Evolutionary conservation across 768 basidiomycete species (phyloP).

Genomic region (Tylopilus plumbeoviolaceoides): DNA sequence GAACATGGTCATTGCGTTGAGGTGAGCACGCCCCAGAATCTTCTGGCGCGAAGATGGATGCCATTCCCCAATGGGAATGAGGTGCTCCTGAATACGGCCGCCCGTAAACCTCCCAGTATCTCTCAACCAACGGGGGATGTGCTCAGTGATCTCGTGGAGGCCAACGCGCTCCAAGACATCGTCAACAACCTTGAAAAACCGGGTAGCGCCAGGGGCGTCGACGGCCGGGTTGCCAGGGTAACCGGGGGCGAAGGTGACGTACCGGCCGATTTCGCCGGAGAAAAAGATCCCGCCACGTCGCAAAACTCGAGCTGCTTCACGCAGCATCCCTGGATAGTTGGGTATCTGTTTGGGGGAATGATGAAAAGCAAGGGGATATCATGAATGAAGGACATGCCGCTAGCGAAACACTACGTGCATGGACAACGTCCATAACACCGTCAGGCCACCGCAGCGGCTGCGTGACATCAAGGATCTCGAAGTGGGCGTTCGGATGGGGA

Average conservation of each 20-base stretch:
- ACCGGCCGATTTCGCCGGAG: constrained; percentile 56
- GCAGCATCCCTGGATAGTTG: constrained; percentile 49
- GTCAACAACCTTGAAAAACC: constrained; percentile 40
- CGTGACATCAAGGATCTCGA: constrained; percentile 65
- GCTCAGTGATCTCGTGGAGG: constrained; percentile 35
- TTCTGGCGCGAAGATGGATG: constrained; percentile 31
- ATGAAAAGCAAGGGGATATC: constrained; percentile 11
- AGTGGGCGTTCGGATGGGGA: constrained; percentile 56
- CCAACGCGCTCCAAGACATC: constrained; percentile 35
- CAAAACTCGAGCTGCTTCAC: constrained; percentile 60
- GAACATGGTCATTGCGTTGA: constrained; percentile 38
- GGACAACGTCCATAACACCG: constrained; percentile 61
- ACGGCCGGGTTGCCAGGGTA: constrained; percentile 23
- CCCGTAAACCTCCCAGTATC: constrained; percentile 39
- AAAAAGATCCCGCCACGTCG: constrained; percentile 69
- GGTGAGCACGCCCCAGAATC: constrained; percentile 41
- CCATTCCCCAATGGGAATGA: constrained; percentile 61
- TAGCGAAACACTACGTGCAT: constrained; percentile 57
- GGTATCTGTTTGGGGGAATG: constrained; percentile 41
- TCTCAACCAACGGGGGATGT: constrained; percentile 37
- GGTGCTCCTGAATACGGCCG: constrained; percentile 31
- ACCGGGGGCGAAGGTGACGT: constrained; percentile 37
- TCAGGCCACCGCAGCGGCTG: constrained; percentile 46
- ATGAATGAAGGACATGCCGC: constrained; percentile 43
- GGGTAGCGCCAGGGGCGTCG: constrained; percentile 24